Evolutionary conservation across 225 moss, liverwort and hornwort species (phyloP), one percentile per base, ranked within the genome.

Genomic region (Ulota crispa): DNA sequence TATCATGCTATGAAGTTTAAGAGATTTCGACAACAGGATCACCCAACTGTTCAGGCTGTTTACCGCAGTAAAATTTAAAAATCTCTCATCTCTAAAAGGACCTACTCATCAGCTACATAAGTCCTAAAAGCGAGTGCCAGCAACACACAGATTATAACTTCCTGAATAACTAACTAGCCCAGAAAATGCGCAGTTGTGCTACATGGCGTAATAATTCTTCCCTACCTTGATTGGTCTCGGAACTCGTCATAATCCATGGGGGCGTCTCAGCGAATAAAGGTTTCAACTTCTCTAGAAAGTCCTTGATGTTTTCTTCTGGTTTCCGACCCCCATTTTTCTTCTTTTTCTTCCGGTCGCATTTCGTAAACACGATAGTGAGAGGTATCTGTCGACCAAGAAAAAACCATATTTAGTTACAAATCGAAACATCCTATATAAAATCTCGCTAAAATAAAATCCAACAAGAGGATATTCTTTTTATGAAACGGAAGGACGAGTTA

Each of bases 271-370:
- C 85, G 39, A 90, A 96, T 30, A 92, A 87, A 64, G 92, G 91
- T 52, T 89, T 90, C 56, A 99, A 66, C 83, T 68, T 89, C 8
- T 86, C 89, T 67, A 95, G 80, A 50, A 97, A 97, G 13, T 97
- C 97, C 28, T 79, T 84, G 13, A 94, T 94, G 76, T 99, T 99
- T 54, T 96, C 96, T 78, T 92, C 94, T 30, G 99, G 99, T 55
- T 90, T 94, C 80, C 89, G 89, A 15, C 99, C 99, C 23, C 99
- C 99, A 83, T 99, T 99, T 55, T 99, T 99, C 64, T 87, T 93
- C 74, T 99, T 99, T 79, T 99, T 99, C 91, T 93, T 94, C 81
- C 96, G 89, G 68, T 99, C 99, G 82, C 99, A 99, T 85, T 99
- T 99, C 9, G 99, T 99, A 68, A 99, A 99, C 19, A 96, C 96